Percentiles rank a stretch among this genome's conserved stretches.
These are phyloP conservation scores for Penicillium sp. DNA, from an alignment of 2,329 filamentous ascomycete species.

Conservation along the genomic window DNA sequence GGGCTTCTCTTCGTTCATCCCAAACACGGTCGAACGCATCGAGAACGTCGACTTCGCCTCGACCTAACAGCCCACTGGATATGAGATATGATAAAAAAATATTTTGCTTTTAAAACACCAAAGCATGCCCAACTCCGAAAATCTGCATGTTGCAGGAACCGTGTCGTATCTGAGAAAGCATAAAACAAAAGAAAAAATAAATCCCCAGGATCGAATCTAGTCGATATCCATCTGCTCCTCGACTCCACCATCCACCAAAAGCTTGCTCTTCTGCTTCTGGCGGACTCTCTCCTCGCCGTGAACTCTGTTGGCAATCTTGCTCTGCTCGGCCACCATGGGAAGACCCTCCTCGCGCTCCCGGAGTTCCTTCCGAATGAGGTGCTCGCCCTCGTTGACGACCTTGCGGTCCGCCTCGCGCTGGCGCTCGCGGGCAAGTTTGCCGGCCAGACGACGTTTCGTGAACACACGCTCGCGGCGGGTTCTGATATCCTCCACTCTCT, in stretches of 20 bases:
- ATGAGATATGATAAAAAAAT: slow-evolving; percentile 14
- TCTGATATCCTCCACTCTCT: slow-evolving; percentile 82
- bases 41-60: too few relatives aligned
- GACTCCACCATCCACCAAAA: slow-evolving; percentile 45
- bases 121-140: slow-evolving; percentile 26
- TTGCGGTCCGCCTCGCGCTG: slow-evolving; percentile 78
- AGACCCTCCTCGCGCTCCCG: slow-evolving; percentile 54
- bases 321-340: slow-evolving; percentile 34
- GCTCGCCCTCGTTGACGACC: slow-evolving; percentile 86
- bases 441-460: slow-evolving; percentile 90
- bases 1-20: too few relatives aligned
- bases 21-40: too few relatives aligned
- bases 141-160: slow-evolving; percentile 20
- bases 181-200: slow-evolving; percentile 19
- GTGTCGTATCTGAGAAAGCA: slow-evolving; percentile 25
- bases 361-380: slow-evolving; percentile 74
- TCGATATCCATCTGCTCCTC: slow-evolving; percentile 50
- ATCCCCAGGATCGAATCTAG: slow-evolving; percentile 26
- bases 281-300: slow-evolving; percentile 42
- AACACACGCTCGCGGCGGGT: slow-evolving; percentile 81
- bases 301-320: slow-evolving; percentile 37
- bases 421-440: slow-evolving; percentile 69
- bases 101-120: slow-evolving; percentile 29
- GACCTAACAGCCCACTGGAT: slow-evolving; percentile 11
- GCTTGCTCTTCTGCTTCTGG: slow-evolving; percentile 44